Percentiles rank a stretch among this genome's conserved stretches.
Conservation (phyloP, 1,284 basidiomycete species). For the Chondrostereum purpureum region DNA sequence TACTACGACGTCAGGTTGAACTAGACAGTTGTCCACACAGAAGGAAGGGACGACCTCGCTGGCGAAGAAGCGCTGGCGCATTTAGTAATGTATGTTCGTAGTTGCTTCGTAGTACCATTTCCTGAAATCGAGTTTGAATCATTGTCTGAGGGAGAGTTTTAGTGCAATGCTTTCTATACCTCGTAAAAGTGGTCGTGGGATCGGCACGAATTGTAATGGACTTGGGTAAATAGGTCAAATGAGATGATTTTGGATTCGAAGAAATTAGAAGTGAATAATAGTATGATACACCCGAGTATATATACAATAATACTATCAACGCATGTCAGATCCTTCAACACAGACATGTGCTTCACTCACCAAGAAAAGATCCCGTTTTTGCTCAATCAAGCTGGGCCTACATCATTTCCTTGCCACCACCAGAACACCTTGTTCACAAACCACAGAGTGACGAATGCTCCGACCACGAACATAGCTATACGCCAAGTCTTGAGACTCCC, state of each 20-base stretch:
- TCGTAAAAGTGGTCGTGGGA: not conserved
- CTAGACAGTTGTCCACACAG: not conserved
- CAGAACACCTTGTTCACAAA: constrained; percentile 31
- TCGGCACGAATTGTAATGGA: not conserved
- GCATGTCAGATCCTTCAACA: not conserved
- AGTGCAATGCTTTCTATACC: too few relatives aligned
- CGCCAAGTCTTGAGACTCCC: constrained; percentile 63
- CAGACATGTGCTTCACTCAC: not conserved
- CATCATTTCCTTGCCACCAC: constrained; percentile 31
- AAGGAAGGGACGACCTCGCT: not conserved
- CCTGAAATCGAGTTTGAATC: too few relatives aligned
- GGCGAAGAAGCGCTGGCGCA: not conserved
- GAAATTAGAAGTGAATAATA: not conserved
- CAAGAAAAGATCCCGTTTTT: not conserved
- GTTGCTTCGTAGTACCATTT: too few relatives aligned
- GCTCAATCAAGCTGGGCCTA: not conserved
- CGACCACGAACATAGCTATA: constrained; percentile 54
- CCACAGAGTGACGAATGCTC: constrained; percentile 35
- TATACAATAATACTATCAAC: not conserved
- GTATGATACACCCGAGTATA: not conserved
- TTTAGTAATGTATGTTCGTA: too few relatives aligned
- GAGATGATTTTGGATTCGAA: not conserved
- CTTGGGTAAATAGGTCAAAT: not conserved
- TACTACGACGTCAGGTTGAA: not conserved
- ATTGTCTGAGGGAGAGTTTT: too few relatives aligned